These are phyloP conservation scores for Physcomitrium patens DNA, from an alignment of 225 moss, liverwort and hornwort species.

Conservation along the genomic window DNA sequence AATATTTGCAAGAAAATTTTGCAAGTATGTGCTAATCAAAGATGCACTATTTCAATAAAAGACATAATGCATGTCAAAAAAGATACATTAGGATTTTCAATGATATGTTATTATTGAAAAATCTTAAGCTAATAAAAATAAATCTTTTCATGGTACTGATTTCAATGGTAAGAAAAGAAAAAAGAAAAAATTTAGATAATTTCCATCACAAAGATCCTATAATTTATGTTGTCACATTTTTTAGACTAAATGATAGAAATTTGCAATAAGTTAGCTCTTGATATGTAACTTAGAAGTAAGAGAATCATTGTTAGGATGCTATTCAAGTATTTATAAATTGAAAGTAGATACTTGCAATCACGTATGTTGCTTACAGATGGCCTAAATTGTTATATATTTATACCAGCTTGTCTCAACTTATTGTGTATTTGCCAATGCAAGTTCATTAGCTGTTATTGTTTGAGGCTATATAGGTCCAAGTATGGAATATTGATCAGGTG, in stretches of 20 bases:
- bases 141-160: conserved; percentile 10
- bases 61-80: too few relatives aligned
- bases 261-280: conserved; percentile 27
- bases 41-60: conserved; percentile 1
- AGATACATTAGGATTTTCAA: conserved; percentile 8
- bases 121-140: conserved; percentile 21
- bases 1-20: conserved; percentile 13
- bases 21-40: conserved; percentile 28
- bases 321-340: conserved; percentile 18
- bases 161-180: conserved; percentile 35
- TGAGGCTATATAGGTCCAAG: conserved; percentile 81
- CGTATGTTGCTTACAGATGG: conserved; percentile 99
- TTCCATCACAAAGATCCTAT: conserved; percentile 6
- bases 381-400: conserved; percentile 93
- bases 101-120: conserved; percentile 10
- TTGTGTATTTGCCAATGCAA: conserved; percentile 83
- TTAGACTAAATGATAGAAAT: conserved; percentile 36
- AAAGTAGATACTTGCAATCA: conserved; percentile 49
- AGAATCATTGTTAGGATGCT: conserved; percentile 23
- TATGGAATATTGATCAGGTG: conserved; percentile 95
- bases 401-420: conserved; percentile 77
- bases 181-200: conserved; percentile 27
- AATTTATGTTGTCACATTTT: conserved; percentile 23
- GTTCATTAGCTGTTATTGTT: conserved; percentile 75
- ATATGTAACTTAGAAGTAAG: conserved; percentile 25